Percentiles rank a stretch among this genome's conserved stretches.
phyloP scores from a whole-genome alignment of 768 basidiomycete genomes.

The Suillus subaureus region DNA sequence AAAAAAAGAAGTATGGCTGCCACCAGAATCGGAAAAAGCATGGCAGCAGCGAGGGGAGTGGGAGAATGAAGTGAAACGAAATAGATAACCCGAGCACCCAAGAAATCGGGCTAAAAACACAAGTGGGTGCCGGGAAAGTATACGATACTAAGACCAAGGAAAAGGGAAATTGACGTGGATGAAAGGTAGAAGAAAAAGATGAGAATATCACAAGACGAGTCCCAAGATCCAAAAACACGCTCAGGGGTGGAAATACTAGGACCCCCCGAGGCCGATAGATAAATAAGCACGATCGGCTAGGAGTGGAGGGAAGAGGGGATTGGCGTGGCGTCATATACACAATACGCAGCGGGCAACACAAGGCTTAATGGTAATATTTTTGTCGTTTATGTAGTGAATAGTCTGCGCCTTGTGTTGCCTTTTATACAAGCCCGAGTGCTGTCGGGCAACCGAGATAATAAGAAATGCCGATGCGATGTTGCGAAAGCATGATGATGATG shows the following conservation, averaged over 20 bases:
- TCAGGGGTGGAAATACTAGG: slow-evolving; percentile 30
- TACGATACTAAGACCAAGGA: slow-evolving; percentile 26
- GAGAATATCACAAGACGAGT: slow-evolving; percentile 29
- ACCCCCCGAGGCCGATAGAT: slow-evolving; percentile 28
- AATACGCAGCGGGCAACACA: slow-evolving; percentile 31
- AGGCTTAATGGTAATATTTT: slow-evolving; percentile 17
- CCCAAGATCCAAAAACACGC: slow-evolving; percentile 48
- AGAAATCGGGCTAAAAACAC: slow-evolving; percentile 32
- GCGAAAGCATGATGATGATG: slow-evolving; percentile 44
- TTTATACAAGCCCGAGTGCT: slow-evolving; percentile 40
- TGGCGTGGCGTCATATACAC: slow-evolving; percentile 31
- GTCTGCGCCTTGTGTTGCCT: slow-evolving; percentile 33
- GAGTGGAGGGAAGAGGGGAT: slow-evolving; percentile 18
- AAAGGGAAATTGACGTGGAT: slow-evolving; percentile 9
- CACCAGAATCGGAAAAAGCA: neutral
- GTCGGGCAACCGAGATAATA: slow-evolving; percentile 33
- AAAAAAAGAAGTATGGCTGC: neutral
- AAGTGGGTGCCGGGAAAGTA: slow-evolving; percentile 19
- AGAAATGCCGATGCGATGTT: slow-evolving; percentile 37
- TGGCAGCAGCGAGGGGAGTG: neutral
- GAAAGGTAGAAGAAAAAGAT: slow-evolving; percentile 12
- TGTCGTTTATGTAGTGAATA: slow-evolving; percentile 30
- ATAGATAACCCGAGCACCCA: slow-evolving; percentile 22
- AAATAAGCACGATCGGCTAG: slow-evolving; percentile 33
- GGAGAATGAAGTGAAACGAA: slow-evolving; percentile 13